These are phyloP conservation scores for Scutellaria barbata DNA, from an alignment of 257 asterid species.

Conservation along the genomic window DNA sequence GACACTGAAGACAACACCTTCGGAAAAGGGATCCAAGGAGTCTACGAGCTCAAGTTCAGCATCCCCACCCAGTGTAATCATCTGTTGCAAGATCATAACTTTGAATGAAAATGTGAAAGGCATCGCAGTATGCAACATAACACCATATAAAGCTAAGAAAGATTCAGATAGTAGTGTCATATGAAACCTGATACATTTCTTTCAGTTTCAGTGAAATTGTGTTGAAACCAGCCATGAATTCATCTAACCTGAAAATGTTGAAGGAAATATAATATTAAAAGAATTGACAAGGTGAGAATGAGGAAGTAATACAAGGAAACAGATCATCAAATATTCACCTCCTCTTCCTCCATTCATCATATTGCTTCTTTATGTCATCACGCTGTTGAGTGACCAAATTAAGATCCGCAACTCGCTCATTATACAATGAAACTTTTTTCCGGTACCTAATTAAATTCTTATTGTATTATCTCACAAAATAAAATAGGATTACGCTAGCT, in stretches of 20 bases:
- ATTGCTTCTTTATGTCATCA: slow-evolving; percentile 81
- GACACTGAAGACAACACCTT: slow-evolving; percentile 97
- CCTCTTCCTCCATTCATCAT: slow-evolving; percentile 95
- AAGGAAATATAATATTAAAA: slow-evolving; percentile 6
- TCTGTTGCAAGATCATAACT: slow-evolving; percentile 50
- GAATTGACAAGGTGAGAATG: slow-evolving; percentile 16
- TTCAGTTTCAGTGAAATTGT: slow-evolving; percentile 90
- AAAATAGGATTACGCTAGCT: slow-evolving; percentile 17
- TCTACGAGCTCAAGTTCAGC: slow-evolving; percentile 96
- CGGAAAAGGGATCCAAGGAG: slow-evolving; percentile 98
- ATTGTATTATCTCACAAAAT: slow-evolving; percentile 12
- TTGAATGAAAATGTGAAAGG: not conserved
- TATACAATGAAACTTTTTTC: slow-evolving; percentile 71
- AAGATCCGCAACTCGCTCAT: slow-evolving; percentile 87
- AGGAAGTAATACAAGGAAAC: slow-evolving; percentile 5
- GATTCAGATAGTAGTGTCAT: slow-evolving; percentile 9
- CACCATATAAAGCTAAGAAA: slow-evolving; percentile 22
- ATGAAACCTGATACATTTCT: slow-evolving; percentile 95
- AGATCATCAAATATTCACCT: slow-evolving; percentile 47
- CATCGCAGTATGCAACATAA: not conserved
- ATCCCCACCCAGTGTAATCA: slow-evolving; percentile 99
- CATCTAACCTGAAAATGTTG: slow-evolving; percentile 76
- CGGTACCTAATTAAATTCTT: slow-evolving; percentile 62
- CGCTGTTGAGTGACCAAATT: slow-evolving; percentile 81
- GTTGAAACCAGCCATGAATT: slow-evolving; percentile 96